phyloP scores from a whole-genome alignment of 164 flowering plant genomes.

The Buxus sempervirens region DNA sequence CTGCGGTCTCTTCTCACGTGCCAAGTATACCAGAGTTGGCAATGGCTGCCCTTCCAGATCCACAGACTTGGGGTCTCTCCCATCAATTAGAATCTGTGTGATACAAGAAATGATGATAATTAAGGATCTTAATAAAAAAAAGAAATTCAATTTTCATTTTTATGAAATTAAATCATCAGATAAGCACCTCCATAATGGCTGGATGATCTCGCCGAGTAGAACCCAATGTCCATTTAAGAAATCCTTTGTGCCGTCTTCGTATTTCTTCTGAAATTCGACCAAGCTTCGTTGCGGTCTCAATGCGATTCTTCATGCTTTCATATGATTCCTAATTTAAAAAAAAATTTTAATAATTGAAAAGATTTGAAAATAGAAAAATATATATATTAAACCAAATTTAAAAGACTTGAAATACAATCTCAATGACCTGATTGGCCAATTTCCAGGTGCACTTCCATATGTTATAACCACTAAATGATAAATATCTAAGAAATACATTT shows the following conservation, averaged over 20 bases:
- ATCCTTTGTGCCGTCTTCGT: slow-evolving; percentile 20
- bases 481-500: too few species aligned
- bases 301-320: neutral
- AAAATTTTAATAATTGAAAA: too few species aligned
- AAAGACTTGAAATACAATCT: too few species aligned
- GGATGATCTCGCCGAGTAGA: slow-evolving; percentile 41
- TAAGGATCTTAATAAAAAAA: neutral
- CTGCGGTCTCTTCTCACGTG: slow-evolving; percentile 34
- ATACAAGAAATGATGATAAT: neutral
- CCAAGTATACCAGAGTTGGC: slow-evolving; percentile 33
- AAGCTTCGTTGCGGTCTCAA: neutral
- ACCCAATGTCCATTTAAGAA: slow-evolving; percentile 40
- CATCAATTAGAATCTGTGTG: slow-evolving; percentile 25
- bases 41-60: slow-evolving; percentile 22
- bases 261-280: neutral
- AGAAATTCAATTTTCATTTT: neutral
- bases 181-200: slow-evolving; percentile 43
- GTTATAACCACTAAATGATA: too few species aligned
- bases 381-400: too few species aligned
- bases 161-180: neutral
- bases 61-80: slow-evolving; percentile 19
- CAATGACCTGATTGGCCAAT: too few species aligned
- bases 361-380: too few species aligned
- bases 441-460: too few species aligned
- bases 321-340: neutral